phyloP scores from a whole-genome alignment of 2,329 filamentous ascomycete genomes.

The Sarocladium kiliense region DNA sequence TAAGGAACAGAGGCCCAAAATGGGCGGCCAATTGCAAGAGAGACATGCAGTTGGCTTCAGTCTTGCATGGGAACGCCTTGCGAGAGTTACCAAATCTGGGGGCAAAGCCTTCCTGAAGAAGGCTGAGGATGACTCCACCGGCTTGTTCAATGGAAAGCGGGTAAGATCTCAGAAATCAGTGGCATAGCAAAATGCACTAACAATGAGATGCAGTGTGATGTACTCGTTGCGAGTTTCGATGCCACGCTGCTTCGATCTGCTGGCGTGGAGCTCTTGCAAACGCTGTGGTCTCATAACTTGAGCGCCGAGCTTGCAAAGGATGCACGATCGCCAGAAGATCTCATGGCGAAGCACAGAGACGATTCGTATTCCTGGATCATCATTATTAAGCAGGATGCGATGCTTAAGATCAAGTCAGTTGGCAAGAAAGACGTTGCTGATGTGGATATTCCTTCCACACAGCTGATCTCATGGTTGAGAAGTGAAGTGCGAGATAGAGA shows the following conservation, averaged over 20 bases:
- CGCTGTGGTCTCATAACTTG: conserved; percentile 78
- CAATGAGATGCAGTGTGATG: conserved; percentile 60
- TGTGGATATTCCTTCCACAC: conserved; percentile 65
- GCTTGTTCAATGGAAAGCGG: conserved; percentile 57
- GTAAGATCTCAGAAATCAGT: conserved; percentile 37
- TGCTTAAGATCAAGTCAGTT: conserved; percentile 74
- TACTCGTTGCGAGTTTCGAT: conserved; percentile 86
- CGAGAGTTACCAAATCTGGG: conserved; percentile 54
- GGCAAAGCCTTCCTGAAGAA: conserved; percentile 64
- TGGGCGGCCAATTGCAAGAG: conserved; percentile 55
- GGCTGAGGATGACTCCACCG: conserved; percentile 54
- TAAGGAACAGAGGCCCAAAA: conserved; percentile 71
- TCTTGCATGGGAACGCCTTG: conserved; percentile 79
- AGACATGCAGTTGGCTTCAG: conserved; percentile 90
- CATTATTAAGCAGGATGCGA: conserved; percentile 74
- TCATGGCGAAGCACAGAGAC: conserved; percentile 70
- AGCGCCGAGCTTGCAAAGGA: conserved; percentile 84
- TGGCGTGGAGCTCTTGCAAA: conserved; percentile 71
- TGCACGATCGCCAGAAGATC: conserved; percentile 71
- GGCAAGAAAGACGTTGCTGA: conserved; percentile 70
- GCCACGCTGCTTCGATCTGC: conserved; percentile 66
- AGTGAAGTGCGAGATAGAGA: conserved; percentile 78
- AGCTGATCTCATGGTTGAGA: conserved; percentile 76
- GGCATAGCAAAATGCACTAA: conserved; percentile 11
- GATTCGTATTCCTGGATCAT: conserved; percentile 82